Evolutionary conservation across 2,329 filamentous ascomycete species (phyloP).

Genomic region (Pseudogymnoascus sp.): DNA sequence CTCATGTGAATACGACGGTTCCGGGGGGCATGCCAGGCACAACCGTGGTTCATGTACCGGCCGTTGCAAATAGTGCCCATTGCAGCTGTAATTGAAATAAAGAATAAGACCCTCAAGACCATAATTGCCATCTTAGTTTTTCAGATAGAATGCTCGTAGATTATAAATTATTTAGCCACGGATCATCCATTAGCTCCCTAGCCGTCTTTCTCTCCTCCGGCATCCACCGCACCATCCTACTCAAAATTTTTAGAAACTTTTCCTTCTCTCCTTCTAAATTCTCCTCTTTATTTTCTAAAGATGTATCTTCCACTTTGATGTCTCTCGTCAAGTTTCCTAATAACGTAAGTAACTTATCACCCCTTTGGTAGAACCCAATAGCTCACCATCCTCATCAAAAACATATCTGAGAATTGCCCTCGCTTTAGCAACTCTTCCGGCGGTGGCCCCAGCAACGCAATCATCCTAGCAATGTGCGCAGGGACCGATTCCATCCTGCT

Average conservation of each 20-base stretch:
- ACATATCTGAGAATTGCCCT: not conserved
- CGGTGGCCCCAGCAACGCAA: constrained; percentile 33
- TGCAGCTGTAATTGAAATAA: not conserved
- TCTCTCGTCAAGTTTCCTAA: constrained; percentile 12
- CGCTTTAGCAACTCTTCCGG: constrained; percentile 24
- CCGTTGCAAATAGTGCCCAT: not conserved
- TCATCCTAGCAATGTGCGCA: constrained; percentile 34
- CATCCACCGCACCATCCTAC: constrained; percentile 27
- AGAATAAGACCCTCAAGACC: not conserved
- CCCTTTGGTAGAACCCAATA: not conserved
- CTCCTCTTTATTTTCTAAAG: constrained; percentile 14
- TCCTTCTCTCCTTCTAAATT: constrained; percentile 25
- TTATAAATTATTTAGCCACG: constrained; percentile 22
- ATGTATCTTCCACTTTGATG: constrained; percentile 10
- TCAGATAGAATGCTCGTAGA: not conserved
- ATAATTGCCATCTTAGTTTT: not conserved
- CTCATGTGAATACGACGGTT: not conserved
- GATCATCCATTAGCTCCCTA: constrained; percentile 26
- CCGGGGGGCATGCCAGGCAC: not conserved
- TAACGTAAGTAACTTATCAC: not conserved
- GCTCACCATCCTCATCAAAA: constrained; percentile 13
- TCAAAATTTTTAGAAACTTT: constrained; percentile 26
- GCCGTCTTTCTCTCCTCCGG: constrained; percentile 28
- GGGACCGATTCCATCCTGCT: constrained; percentile 25
- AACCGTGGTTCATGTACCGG: not conserved